Evolutionary conservation across 208 protist species (phyloP).

Genomic region (Leishmania martiniquensis): DNA sequence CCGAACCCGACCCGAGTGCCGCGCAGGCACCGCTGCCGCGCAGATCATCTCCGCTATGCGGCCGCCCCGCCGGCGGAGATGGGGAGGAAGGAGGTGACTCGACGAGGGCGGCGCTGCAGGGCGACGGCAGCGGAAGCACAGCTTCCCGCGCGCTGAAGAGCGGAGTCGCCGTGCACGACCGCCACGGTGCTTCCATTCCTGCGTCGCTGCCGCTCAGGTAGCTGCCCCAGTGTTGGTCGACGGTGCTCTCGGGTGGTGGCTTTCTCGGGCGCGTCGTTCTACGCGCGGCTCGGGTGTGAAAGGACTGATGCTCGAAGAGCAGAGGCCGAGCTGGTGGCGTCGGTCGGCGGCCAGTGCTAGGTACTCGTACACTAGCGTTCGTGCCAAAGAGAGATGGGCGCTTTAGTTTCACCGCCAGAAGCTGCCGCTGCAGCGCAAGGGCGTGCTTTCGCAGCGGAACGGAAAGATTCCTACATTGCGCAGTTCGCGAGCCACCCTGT

Average conservation of each 20-base stretch:
- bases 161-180: slow-evolving; percentile 24
- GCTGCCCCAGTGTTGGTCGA: background rate
- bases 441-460: background rate
- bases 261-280: background rate
- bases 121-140: background rate
- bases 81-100: slow-evolving; percentile 12
- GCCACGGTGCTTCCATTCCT: background rate
- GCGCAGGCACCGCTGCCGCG: background rate
- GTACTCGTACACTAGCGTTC: background rate
- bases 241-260: background rate
- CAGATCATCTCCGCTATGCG: background rate
- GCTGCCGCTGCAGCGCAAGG: slow-evolving; percentile 7
- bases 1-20: background rate
- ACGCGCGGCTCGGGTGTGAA: background rate
- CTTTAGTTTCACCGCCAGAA: background rate
- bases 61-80: background rate
- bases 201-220: background rate
- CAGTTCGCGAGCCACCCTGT: background rate
- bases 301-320: background rate
- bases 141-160: background rate
- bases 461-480: background rate
- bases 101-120: slow-evolving; percentile 6
- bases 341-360: background rate
- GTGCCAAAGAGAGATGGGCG: background rate
- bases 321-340: background rate